Evolutionary conservation across 1,284 basidiomycete genomes (phyloP).

Genomic region (Cryptococcus sp.): DNA sequence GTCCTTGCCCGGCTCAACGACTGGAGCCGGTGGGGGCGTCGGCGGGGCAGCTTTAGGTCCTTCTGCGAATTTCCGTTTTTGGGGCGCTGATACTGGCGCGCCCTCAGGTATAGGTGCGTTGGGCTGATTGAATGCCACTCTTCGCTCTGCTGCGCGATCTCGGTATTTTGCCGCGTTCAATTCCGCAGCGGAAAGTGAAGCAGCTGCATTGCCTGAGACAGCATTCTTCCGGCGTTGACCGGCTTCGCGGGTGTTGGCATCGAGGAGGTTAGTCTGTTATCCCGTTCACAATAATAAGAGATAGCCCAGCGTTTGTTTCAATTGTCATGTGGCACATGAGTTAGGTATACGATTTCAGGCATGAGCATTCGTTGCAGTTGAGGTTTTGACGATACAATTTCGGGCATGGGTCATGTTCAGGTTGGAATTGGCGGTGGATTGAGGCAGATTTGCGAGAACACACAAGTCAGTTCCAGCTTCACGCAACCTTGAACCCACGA

Average conservation of each 20-base stretch:
- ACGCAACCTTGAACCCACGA: conserved; percentile 28
- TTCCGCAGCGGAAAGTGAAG: conserved; percentile 24
- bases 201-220: conserved; percentile 45
- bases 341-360: no score
- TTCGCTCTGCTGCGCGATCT: conserved; percentile 85
- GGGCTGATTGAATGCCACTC: conserved; percentile 88
- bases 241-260: conserved; percentile 67
- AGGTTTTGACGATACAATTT: not conserved
- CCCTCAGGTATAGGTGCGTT: conserved; percentile 12
- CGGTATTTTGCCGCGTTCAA: conserved; percentile 69
- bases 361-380: no score
- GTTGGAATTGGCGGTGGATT: not conserved
- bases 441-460: not conserved
- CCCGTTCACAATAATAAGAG: not conserved
- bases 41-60: conserved; percentile 65
- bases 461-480: conserved; percentile 19
- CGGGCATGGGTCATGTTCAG: not conserved
- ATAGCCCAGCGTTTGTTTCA: no score
- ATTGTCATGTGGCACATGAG: no score
- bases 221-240: conserved; percentile 69
- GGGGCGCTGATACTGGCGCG: conserved; percentile 6
- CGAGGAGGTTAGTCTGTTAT: conserved; percentile 75
- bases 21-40: conserved; percentile 59
- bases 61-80: conserved; percentile 57
- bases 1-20: conserved; percentile 70